These are phyloP conservation scores for Leptomonas seymouri DNA, from an alignment of 208 protist genomes.

Conservation along the genomic window DNA sequence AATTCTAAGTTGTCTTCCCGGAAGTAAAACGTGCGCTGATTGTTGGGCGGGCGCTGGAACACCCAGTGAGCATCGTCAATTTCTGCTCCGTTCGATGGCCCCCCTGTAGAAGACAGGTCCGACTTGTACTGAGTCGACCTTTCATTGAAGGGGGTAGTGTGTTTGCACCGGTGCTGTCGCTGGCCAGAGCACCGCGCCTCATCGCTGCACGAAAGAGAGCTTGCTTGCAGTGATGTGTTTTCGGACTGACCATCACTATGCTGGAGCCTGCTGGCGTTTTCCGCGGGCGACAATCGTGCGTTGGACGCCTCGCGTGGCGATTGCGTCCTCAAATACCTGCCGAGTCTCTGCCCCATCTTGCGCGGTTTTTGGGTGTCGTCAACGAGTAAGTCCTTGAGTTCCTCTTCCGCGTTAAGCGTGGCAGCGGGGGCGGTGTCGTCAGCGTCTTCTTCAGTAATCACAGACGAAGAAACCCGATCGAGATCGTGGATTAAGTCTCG, in stretches of 20 bases:
- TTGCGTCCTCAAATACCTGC: slow-evolving; percentile 4
- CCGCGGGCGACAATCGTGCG: slow-evolving; percentile 7
- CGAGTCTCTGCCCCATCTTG: slow-evolving; percentile 12
- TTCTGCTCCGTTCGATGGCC: not conserved
- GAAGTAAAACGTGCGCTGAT: slow-evolving; percentile 90
- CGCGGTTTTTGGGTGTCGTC: slow-evolving; percentile 4
- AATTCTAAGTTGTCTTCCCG: slow-evolving; percentile 87
- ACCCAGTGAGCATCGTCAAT: slow-evolving; percentile 60
- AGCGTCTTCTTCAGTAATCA: too few species aligned
- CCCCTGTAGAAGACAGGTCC: too few species aligned
- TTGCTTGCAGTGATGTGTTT: not conserved
- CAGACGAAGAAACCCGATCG: too few species aligned
- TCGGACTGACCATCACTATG: not conserved
- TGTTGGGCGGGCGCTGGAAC: slow-evolving; percentile 76
- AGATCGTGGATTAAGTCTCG: not conserved
- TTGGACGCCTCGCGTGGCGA: slow-evolving; percentile 15
- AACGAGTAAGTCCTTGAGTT: slow-evolving; percentile 55
- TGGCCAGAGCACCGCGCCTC: too few species aligned
- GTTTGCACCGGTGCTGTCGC: too few species aligned
- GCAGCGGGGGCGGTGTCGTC: not conserved
- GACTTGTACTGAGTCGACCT: not conserved
- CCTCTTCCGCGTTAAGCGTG: not conserved
- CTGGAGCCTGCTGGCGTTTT: not conserved
- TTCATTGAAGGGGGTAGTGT: not conserved
- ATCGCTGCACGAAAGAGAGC: not conserved